phyloP scores from a whole-genome alignment of 179 eudicot genomes.

The Silene noctiflora region DNA sequence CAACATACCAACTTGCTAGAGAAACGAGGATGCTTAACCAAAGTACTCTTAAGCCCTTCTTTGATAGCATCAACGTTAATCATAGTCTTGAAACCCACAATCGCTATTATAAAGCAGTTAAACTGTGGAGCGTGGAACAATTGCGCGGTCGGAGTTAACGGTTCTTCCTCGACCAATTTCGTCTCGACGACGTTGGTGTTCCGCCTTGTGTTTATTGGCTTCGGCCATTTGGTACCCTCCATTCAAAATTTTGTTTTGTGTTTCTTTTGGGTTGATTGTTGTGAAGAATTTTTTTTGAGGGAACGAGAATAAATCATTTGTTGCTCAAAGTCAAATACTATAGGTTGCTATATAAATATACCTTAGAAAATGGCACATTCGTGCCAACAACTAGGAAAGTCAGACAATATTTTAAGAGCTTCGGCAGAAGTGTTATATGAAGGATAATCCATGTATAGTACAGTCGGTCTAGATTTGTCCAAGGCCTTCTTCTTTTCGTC shows the following conservation, averaged over 20 bases:
- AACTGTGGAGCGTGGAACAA: conserved; percentile 35
- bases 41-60: conserved; percentile 25
- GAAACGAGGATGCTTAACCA: conserved; percentile 44
- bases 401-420: not conserved
- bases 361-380: not conserved
- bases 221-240: conserved; percentile 6
- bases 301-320: not conserved
- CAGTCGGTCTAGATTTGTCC: not conserved
- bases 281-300: no score
- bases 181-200: not conserved
- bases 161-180: conserved; percentile 24
- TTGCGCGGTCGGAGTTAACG: conserved; percentile 41
- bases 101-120: conserved; percentile 33
- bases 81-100: conserved; percentile 28
- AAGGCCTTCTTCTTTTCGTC: no score
- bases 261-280: no score
- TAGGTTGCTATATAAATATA: not conserved
- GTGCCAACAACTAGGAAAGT: conserved; percentile 6
- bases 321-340: not conserved
- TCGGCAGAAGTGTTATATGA: no score
- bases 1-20: conserved; percentile 36
- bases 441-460: no score
- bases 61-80: conserved; percentile 27
- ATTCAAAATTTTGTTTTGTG: not conserved
- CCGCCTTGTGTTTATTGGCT: conserved; percentile 21